A percentile compares a stretch with the other conserved stretches of the same genome.
phyloP scores from a whole-genome alignment of 1,284 basidiomycete species.

The Chalciporus sp. region DNA sequence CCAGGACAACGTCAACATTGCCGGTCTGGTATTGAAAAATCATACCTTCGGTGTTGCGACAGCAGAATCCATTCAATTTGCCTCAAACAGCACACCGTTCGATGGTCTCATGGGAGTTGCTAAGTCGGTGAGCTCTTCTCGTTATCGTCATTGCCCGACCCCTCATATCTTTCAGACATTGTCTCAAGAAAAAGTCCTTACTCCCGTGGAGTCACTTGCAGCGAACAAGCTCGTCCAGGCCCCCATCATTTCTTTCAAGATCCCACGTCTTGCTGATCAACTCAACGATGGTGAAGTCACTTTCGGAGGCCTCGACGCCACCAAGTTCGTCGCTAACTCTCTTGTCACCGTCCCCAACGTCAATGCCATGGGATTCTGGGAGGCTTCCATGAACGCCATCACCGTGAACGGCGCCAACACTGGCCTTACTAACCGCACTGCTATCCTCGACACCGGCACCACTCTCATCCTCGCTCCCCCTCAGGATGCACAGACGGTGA shows the following conservation, averaged over 20 bases:
- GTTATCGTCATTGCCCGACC: neutral
- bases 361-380: constrained; percentile 76
- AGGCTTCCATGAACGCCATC: constrained; percentile 61
- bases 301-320: constrained; percentile 77
- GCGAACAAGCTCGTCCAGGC: constrained; percentile 58
- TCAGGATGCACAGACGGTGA: constrained; percentile 58
- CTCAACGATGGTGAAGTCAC: constrained; percentile 82
- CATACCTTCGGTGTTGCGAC: constrained; percentile 78
- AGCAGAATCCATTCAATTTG: constrained; percentile 67
- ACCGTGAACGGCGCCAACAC: constrained; percentile 58
- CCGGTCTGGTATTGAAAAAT: constrained; percentile 59
- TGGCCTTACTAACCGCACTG: constrained; percentile 60
- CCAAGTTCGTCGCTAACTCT: constrained; percentile 62
- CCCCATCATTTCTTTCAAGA: constrained; percentile 81
- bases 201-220: constrained; percentile 77
- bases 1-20: constrained; percentile 69
- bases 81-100: constrained; percentile 54
- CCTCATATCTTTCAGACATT: constrained; percentile 45
- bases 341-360: constrained; percentile 63
- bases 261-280: constrained; percentile 73
- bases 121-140: constrained; percentile 52
- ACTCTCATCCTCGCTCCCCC: constrained; percentile 66
- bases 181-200: constrained; percentile 66
- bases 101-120: constrained; percentile 88
- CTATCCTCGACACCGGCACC: constrained; percentile 82